These are phyloP conservation scores for Gynochthodes officinalis DNA, from an alignment of 257 asterid species.

Conservation along the genomic window DNA sequence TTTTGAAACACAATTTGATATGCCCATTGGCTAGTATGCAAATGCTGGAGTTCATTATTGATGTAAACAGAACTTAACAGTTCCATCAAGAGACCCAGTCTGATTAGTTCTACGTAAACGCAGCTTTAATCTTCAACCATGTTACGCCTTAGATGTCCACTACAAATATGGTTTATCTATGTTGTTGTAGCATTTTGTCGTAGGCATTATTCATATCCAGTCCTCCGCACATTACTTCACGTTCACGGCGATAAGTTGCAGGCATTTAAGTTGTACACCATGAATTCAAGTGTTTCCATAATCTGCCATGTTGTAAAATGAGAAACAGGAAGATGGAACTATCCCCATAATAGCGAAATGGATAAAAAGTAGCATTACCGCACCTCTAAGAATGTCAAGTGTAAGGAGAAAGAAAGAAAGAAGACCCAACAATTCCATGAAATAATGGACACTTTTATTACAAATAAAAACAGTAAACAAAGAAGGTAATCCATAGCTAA, in stretches of 20 bases:
- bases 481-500: slow-evolving; percentile 5
- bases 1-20: no score
- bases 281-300: background rate
- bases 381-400: no score
- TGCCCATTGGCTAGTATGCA: no score
- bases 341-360: background rate
- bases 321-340: background rate
- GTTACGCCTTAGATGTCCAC: background rate
- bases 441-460: slow-evolving; percentile 1
- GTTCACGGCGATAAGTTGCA: background rate
- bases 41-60: background rate
- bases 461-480: background rate
- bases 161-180: background rate
- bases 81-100: background rate
- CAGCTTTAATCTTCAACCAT: background rate
- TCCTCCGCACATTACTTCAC: background rate
- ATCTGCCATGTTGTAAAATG: background rate
- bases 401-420: background rate
- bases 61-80: background rate
- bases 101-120: background rate
- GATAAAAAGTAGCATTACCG: no score
- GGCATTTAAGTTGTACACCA: background rate
- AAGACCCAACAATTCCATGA: background rate
- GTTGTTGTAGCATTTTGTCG: no score
- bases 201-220: no score